Evolutionary conservation across 2,329 filamentous ascomycete species (phyloP), one percentile per base, ranked within the genome.

Genomic region (Colletotrichum neosansevieriae): DNA sequence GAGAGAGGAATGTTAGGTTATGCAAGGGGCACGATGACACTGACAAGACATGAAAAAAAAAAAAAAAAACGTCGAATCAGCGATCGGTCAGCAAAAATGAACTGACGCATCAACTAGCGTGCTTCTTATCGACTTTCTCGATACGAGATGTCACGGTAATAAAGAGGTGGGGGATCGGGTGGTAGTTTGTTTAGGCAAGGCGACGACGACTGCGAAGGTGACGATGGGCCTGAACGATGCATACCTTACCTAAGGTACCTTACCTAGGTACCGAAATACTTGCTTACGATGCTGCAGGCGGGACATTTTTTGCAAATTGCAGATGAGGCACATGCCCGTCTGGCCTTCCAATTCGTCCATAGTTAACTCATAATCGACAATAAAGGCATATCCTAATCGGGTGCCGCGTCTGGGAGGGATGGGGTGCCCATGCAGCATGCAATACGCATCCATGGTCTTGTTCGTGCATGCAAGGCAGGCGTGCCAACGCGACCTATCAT

Each of bases 91-190:
- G 50, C 32, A 38, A 15, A 11, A 38, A 38, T 15, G 2, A 15
- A 11, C 10, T 2, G 9, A 15, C 36, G 36, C 36, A 12, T 38
- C 9, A 38, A 21, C 49, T 12, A 13, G 49, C 36, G 49, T 36
- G 13, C 24, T 15, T 10, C 32, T 11, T 32, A 12, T 21, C 17
- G 9, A n/a, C 49, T 29, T 32, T 15, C 15, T 13, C 29, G 29
- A 59, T 59, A 59, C 57, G 57, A 59, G 57, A 59, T 59, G 57
- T 50, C 34, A 49, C 57, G 57, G 57, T 59, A 50, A 40, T 59
- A 38, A 40, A 12, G 44, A 59, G 32, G 57, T 59, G 44, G 57
- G 44, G 57, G 44, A 49, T 59, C 49, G 57, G 44, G n/a, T 21
- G 32, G 9, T 45, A 45, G 3, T 21, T 21, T 3, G 17, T 9